A percentile compares a stretch with the other conserved stretches of the same genome.
Conservation (phyloP, 1,139 yeast species). For the Pichia sp. region DNA sequence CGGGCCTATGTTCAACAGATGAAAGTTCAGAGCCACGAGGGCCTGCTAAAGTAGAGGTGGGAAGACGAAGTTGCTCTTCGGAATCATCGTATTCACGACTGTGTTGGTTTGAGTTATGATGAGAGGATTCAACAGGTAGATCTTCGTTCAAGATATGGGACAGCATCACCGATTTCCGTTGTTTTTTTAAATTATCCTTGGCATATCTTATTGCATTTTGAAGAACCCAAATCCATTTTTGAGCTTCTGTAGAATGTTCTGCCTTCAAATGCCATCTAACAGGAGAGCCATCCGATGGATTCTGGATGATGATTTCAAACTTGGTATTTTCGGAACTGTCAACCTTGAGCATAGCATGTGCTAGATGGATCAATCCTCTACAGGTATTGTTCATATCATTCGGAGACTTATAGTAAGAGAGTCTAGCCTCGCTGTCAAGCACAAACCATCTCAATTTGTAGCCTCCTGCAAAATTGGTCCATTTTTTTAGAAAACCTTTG, state of each 20-base stretch:
- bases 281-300: conserved; percentile 40
- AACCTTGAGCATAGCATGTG: conserved; percentile 74
- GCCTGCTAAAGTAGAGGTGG: conserved; percentile 17
- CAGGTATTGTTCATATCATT: conserved; percentile 85
- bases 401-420: conserved; percentile 86
- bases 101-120: neutral
- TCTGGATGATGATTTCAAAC: conserved; percentile 72
- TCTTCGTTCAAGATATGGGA: conserved; percentile 16
- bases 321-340: conserved; percentile 90
- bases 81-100: conserved; percentile 1
- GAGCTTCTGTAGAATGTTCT: conserved; percentile 92
- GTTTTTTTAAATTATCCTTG: conserved; percentile 58
- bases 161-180: conserved; percentile 8
- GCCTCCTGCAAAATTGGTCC: conserved; percentile 97
- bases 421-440: conserved; percentile 70
- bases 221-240: conserved; percentile 95
- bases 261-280: conserved; percentile 90
- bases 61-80: conserved; percentile 5
- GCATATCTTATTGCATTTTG: conserved; percentile 86
- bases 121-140: conserved; percentile 3
- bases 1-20: conserved; percentile 11
- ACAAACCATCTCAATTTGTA: conserved; percentile 92
- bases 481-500: conserved; percentile 87
- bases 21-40: conserved; percentile 1
- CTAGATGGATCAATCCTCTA: conserved; percentile 84